Evolutionary conservation across 148 eudicot genomes (phyloP).

Genomic region (Amaranthus hypochondriacus): DNA sequence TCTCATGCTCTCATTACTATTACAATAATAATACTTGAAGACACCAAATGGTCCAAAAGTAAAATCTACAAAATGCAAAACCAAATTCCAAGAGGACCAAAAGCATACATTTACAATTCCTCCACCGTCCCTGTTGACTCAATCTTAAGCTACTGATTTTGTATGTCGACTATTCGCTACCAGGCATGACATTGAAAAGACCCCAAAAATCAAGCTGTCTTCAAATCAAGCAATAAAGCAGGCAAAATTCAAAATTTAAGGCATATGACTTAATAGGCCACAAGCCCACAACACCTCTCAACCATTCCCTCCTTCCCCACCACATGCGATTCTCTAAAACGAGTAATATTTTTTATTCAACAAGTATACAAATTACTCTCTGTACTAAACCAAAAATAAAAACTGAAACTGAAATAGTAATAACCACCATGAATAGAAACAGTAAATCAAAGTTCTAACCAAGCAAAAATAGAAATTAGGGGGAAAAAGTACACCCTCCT

Average conservation of each 20-base stretch:
- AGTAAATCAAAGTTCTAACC: too few relatives aligned
- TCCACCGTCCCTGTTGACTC: not conserved
- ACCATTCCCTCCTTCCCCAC: too few relatives aligned
- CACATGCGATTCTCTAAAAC: too few relatives aligned
- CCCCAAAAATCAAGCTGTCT: not conserved
- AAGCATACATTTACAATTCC: not conserved
- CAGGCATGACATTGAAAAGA: not conserved
- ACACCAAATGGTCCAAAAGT: not conserved
- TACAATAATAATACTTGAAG: not conserved
- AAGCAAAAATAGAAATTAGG: too few relatives aligned
- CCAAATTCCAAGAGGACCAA: not conserved
- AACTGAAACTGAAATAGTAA: too few relatives aligned
- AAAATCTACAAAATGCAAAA: not conserved
- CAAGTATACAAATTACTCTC: too few relatives aligned
- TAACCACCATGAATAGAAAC: too few relatives aligned
- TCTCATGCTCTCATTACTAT: not conserved
- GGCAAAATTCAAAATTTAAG: not conserved
- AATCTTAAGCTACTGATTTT: not conserved
- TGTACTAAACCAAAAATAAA: too few relatives aligned
- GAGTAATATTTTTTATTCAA: too few relatives aligned
- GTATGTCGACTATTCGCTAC: not conserved
- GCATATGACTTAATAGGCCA: not conserved
- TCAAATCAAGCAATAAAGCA: not conserved
- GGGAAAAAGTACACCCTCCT: too few relatives aligned
- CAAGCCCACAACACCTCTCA: too few relatives aligned